Conservation (phyloP, 768 basidiomycete genomes). For the Psilocybe sp. region DNA sequence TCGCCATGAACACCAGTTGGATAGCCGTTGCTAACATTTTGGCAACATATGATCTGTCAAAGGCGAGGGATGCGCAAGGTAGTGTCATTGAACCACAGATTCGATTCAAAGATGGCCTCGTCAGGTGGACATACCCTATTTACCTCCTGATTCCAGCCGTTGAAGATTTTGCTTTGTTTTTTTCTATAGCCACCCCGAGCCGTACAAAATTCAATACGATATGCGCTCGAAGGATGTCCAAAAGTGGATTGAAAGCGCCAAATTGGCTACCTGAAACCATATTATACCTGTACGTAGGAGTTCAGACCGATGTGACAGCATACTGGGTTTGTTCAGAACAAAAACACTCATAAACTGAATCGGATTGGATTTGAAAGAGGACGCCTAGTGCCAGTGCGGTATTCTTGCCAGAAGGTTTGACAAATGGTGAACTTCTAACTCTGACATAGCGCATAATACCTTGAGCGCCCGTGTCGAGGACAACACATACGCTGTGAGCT, state of each 20-base stretch:
- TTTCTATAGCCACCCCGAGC: constrained; percentile 19
- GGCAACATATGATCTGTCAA: constrained; percentile 25
- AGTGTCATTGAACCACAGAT: constrained; percentile 14
- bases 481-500: too few relatives aligned
- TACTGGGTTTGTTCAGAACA: too few relatives aligned
- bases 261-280: constrained; percentile 1
- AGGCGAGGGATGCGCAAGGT: constrained; percentile 29
- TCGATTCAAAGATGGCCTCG: constrained; percentile 21
- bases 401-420: too few relatives aligned
- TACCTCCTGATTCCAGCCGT: background rate
- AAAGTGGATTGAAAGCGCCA: constrained; percentile 14
- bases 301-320: too few relatives aligned
- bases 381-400: too few relatives aligned
- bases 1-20: constrained; percentile 29
- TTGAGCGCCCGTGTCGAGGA: too few relatives aligned
- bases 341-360: too few relatives aligned
- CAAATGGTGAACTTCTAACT: too few relatives aligned
- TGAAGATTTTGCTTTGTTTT: background rate
- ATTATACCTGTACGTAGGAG: too few relatives aligned
- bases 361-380: too few relatives aligned
- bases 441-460: too few relatives aligned
- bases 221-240: constrained; percentile 16
- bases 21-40: constrained; percentile 27
- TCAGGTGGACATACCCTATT: constrained; percentile 12
- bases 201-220: constrained; percentile 17